Base-by-base conservation (phyloP, 768 basidiomycete genomes). In the Boletus sp. region DNA sequence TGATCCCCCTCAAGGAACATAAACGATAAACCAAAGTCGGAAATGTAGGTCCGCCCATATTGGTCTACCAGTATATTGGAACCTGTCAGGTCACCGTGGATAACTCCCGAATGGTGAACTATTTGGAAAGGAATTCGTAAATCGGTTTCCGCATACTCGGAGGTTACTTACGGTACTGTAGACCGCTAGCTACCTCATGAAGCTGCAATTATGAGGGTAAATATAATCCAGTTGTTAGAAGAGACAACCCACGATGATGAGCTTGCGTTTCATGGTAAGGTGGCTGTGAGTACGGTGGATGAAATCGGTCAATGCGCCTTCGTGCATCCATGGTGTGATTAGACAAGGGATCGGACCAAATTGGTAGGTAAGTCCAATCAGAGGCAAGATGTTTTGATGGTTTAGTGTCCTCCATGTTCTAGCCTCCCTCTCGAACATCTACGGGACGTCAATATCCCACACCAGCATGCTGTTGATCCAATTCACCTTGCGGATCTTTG, bases 1-100 rank as follows among this genome's bases (percentile, higher is more conserved):
- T 60, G 41, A 13, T 45, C 37, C 8, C 15, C 21, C 1, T 60
- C 50, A 17, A 25, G 42, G 39, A 40, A 48, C 15, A 19, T n/a
- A 30, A 40, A 49, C 1, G 59, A 51, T 7, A 61, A 47, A 5
- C 58, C 59, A 41, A 60, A 60, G 30, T 60, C 59, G n/a, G 59
- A 56, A 1, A 60, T 60, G 14, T 5, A 60, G 34, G 47, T 39
- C n/a, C 8, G n/a, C 1, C 54, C 59, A 34, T 30, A 10, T 1
- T 52, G 53, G 32, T 52, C 50, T 5, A 60, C 27, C 19, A 60
- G 44, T 7, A 60, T 49, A 47, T 60, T 60, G 5, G 50, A 60
- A 0, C 58, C 59, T 5, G 59, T 60, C 9, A 60, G 25, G 29
- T 60, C 59, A 23, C 59, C 59, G 13, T 60, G 59, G 40, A 61